Evolutionary conservation across 352 stramenopile genomes (phyloP).

Genomic region (Phytophthora hibernalis): DNA sequence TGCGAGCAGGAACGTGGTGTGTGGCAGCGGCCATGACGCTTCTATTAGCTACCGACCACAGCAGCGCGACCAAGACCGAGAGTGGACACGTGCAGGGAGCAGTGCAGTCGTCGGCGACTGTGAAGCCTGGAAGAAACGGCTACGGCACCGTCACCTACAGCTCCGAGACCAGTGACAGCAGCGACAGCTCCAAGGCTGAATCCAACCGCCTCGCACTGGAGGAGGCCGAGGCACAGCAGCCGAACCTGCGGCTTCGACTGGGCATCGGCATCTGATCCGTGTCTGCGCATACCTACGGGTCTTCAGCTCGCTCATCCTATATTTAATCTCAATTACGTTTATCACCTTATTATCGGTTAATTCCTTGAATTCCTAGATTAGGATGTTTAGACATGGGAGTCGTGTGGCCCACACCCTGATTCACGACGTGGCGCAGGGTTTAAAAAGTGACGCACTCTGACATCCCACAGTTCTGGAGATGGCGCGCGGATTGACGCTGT

Average conservation of each 20-base stretch:
- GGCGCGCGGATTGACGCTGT: constrained; percentile 9
- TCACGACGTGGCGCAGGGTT: background rate
- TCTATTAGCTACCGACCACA: background rate
- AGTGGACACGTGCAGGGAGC: constrained; percentile 24
- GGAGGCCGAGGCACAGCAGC: constrained; percentile 30
- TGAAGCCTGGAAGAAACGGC: constrained; percentile 39
- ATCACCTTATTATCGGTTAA: background rate
- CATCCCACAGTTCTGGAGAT: constrained; percentile 8
- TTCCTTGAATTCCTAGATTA: background rate
- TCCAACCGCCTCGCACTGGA: constrained; percentile 33
- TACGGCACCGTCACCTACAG: constrained; percentile 45
- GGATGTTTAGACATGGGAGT: background rate
- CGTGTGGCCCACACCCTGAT: background rate
- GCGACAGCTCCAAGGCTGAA: constrained; percentile 13
- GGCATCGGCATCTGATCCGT: constrained; percentile 37
- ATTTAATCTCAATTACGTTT: background rate
- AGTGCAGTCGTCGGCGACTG: constrained; percentile 2
- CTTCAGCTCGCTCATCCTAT: background rate
- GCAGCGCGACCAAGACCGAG: constrained; percentile 4
- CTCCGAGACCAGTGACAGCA: constrained; percentile 18
- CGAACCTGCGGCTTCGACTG: constrained; percentile 37
- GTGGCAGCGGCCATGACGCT: constrained; percentile 2
- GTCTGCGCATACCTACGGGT: background rate
- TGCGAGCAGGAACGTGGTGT: constrained; percentile 24
- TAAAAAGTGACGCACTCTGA: constrained; percentile 6